Evolutionary conservation across 2,329 filamentous ascomycete genomes (phyloP), one percentile per base, ranked within the genome.

Genomic region (Fusarium luffae): DNA sequence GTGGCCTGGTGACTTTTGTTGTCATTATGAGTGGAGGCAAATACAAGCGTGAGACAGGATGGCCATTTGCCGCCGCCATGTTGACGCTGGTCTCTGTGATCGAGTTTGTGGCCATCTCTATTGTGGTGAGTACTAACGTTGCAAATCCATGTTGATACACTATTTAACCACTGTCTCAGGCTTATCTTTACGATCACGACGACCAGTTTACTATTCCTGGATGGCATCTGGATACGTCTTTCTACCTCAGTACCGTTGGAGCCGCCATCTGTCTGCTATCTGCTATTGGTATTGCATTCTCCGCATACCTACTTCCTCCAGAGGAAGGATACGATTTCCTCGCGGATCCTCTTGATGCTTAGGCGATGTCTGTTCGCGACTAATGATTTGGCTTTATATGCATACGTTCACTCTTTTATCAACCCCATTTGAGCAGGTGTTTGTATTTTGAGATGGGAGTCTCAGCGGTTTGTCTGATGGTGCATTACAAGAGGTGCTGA

Each of bases 251-350:
- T 75, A 86, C 85, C 8, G 78, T 85, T 25, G 89, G 88, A 64
- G 88, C 85, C 49, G 78, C 80, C 25, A 77, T 90, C 3, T 85
- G 85, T 25, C 77, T 88, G 4, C 61, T 89, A 12, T 80, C 83
- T 14, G 88, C 86, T 2, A 80, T 84, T 16, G 89, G 87, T 14
- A 83, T 98, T 56, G 83, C 86, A 2, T 81, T 89, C 13, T 92
- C 92, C 3, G 91, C 90, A 7, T 88, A 89, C 63, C 79, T 92
- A 23, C 83, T 97, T 44, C 91, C 93, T 1, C 86, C 89, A 1
- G 94, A 98, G 78, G 93, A 92, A 75, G 94, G 93, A 59, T 98
- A 97, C 81, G 93, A 97, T 78, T 87, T 93, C 67, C 76, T 88
- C 64, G 76, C 80, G 14, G 85, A 87, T 28, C 80, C 83, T 5